Evolutionary conservation across 495 filamentous ascomycete species (phyloP).

Genomic region (Xylaria flabelliformis): DNA sequence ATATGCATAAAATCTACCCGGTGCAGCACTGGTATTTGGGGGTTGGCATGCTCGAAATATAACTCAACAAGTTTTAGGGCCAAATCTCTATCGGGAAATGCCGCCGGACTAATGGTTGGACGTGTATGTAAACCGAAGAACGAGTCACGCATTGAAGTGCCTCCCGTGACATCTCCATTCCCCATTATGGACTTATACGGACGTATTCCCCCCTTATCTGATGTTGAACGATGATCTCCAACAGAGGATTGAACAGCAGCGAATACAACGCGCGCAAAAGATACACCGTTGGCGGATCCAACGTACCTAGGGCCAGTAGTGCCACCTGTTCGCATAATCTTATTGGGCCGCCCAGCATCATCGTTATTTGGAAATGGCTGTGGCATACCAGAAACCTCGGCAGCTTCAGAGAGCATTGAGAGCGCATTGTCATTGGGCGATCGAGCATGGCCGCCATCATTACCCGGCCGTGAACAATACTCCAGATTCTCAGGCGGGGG

Average conservation of each 20-base stretch:
- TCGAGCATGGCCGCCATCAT: slow-evolving; percentile 50
- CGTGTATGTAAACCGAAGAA: slow-evolving; percentile 94
- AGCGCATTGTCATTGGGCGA: slow-evolving; percentile 49
- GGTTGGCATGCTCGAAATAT: slow-evolving; percentile 96
- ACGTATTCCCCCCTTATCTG: slow-evolving; percentile 56
- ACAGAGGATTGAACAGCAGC: slow-evolving; percentile 91
- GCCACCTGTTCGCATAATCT: slow-evolving; percentile 79
- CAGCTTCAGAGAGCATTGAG: slow-evolving; percentile 32
- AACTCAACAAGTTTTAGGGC: slow-evolving; percentile 75
- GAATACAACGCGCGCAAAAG: slow-evolving; percentile 93
- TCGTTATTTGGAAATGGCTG: slow-evolving; percentile 57
- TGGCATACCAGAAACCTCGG: slow-evolving; percentile 36
- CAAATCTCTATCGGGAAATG: slow-evolving; percentile 79
- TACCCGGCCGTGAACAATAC: slow-evolving; percentile 62
- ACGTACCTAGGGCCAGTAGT: slow-evolving; percentile 78
- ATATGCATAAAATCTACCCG: slow-evolving; percentile 84
- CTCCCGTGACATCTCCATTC: slow-evolving; percentile 48
- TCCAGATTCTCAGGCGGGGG: slow-evolving; percentile 80
- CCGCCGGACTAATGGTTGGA: slow-evolving; percentile 82
- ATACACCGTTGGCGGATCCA: slow-evolving; percentile 88
- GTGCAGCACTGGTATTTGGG: slow-evolving; percentile 92
- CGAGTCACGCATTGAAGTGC: slow-evolving; percentile 86
- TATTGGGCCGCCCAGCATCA: slow-evolving; percentile 69
- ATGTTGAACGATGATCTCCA: slow-evolving; percentile 65
- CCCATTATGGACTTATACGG: slow-evolving; percentile 47